Percentiles rank a stretch among this genome's conserved stretches.
Evolutionary conservation across 108 stramenopile genomes (phyloP).

Genomic region (Epithemia pelagica): DNA sequence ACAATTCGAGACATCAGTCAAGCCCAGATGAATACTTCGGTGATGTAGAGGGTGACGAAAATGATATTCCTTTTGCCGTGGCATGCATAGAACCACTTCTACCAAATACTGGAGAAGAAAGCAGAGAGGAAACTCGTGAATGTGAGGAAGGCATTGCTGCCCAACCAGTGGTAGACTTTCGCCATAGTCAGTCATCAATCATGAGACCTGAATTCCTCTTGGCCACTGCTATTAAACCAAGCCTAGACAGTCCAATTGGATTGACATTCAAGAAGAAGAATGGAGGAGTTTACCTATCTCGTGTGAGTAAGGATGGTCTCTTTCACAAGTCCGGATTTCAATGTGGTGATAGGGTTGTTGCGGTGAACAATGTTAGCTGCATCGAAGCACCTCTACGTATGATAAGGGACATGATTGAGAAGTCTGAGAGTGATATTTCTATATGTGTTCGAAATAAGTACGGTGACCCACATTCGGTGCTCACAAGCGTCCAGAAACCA

Average conservation of each 20-base stretch:
- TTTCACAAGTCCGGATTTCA: slow-evolving; percentile 15
- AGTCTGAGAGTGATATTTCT: neutral
- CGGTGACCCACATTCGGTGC: slow-evolving; percentile 6
- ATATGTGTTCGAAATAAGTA: slow-evolving; percentile 3
- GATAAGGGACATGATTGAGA: neutral
- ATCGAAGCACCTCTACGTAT: neutral
- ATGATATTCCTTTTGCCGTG: neutral
- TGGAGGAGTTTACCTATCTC: neutral
- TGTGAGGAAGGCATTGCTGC: neutral
- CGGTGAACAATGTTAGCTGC: slow-evolving; percentile 14
- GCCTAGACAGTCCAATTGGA: neutral
- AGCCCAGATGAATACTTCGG: neutral
- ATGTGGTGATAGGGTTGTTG: slow-evolving; percentile 12
- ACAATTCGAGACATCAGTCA: too few species aligned
- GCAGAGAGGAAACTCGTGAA: too few species aligned
- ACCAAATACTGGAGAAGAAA: neutral
- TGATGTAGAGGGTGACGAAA: neutral
- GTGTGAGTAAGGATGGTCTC: slow-evolving; percentile 8
- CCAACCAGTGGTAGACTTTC: neutral
- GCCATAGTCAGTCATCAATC: neutral
- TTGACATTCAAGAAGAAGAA: neutral
- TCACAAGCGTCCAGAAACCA: neutral
- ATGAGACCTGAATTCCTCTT: neutral
- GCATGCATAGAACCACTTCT: neutral
- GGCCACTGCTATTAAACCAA: neutral